Evolutionary conservation across 2,329 filamentous ascomycete genomes (phyloP).

Genomic region (Fusarium abutilonis): DNA sequence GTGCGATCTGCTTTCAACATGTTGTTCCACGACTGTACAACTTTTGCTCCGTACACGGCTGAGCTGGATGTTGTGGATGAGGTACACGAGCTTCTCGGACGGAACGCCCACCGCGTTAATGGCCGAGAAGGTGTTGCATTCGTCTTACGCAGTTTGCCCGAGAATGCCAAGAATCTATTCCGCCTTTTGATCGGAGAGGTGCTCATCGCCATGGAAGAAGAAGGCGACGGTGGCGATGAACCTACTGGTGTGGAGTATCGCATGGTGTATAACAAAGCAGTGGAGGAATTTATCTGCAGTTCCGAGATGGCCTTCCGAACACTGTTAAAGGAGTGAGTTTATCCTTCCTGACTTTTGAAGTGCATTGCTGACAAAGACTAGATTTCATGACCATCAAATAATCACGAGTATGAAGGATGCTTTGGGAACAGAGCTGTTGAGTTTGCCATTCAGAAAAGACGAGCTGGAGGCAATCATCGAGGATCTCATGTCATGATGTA

Average conservation of each 20-base stretch:
- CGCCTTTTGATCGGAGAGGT: constrained; percentile 86
- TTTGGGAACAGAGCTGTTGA: constrained; percentile 84
- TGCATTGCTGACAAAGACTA: constrained; percentile 51
- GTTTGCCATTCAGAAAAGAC: constrained; percentile 85
- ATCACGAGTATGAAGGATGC: constrained; percentile 88
- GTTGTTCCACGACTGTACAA: constrained; percentile 93
- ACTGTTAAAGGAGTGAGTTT: constrained; percentile 83
- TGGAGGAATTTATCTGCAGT: constrained; percentile 96
- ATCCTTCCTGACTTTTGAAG: not conserved
- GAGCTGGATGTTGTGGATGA: constrained; percentile 90
- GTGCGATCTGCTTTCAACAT: constrained; percentile 86
- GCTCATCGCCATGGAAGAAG: constrained; percentile 73
- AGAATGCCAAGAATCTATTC: constrained; percentile 91
- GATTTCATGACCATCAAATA: constrained; percentile 98
- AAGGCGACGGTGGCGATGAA: constrained; percentile 60
- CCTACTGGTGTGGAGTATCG: constrained; percentile 86
- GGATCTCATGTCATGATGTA: constrained; percentile 61
- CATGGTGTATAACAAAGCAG: constrained; percentile 91
- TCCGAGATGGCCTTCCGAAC: constrained; percentile 97
- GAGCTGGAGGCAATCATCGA: constrained; percentile 91
- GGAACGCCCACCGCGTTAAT: constrained; percentile 80
- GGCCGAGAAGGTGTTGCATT: constrained; percentile 93
- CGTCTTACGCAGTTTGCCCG: constrained; percentile 87
- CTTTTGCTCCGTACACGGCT: constrained; percentile 76
- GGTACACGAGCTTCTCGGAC: constrained; percentile 86